Conservation (phyloP, 352 stramenopile species). For the Globisporangium solare region DNA sequence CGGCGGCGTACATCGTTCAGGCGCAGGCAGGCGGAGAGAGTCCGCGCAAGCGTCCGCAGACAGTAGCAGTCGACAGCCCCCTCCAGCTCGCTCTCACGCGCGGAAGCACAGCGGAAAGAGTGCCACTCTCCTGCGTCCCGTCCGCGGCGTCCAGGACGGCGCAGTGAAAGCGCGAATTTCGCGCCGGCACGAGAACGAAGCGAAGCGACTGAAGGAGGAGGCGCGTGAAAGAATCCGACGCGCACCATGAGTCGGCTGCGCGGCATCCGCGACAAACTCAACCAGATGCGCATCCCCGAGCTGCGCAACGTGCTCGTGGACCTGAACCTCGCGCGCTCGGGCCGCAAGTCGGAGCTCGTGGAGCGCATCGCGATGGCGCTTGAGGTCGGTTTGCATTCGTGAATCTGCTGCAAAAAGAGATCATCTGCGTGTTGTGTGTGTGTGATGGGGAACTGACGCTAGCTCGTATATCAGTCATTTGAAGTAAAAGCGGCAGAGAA, state of each 20-base stretch:
- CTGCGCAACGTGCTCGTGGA: conserved; percentile 66
- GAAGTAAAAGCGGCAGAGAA: conserved; percentile 44
- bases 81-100: no score
- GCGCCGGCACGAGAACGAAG: not conserved
- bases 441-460: not conserved
- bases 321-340: conserved; percentile 63
- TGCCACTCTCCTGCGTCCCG: no score
- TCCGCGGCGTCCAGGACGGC: no score
- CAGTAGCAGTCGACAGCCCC: not conserved
- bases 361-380: conserved; percentile 62
- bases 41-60: no score
- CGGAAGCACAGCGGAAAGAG: no score
- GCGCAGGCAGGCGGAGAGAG: no score
- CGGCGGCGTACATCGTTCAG: conserved; percentile 1
- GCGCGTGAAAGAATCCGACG: conserved; percentile 4
- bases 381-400: conserved; percentile 30
- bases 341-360: conserved; percentile 75
- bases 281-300: conserved; percentile 64
- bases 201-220: conserved; percentile 16
- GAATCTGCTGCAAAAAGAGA: not conserved
- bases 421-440: not conserved
- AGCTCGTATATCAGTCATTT: conserved; percentile 24
- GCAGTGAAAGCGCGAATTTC: no score
- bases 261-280: conserved; percentile 44
- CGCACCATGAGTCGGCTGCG: conserved; percentile 24